Base-by-base conservation (phyloP, 2,329 filamentous ascomycete genomes). In the Talaromyces funiculosus region DNA sequence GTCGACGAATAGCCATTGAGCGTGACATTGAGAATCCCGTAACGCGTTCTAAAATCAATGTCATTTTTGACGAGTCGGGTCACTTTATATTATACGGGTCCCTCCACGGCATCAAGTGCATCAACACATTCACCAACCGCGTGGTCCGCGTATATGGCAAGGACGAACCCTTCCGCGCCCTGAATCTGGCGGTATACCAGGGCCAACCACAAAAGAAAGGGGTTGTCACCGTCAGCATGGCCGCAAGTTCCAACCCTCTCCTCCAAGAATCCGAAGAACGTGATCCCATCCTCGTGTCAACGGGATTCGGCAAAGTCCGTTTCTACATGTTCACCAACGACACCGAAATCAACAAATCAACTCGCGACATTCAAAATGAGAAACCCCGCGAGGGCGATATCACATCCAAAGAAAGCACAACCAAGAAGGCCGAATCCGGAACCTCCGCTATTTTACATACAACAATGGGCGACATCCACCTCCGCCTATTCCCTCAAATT, bases 321-420 rank as follows among this genome's bases (percentile, higher is more conserved):
- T 99, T 99, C 78, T 99, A 97, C 82, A 92, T 97, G 86, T 99
- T 97, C 75, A 96, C 90, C 37, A 96, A 97, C 73, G 90, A 96
- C 40, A 84, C 87, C 38, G 89, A 91, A 24, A 83, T 94, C 56
- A 88, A 87, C 66, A 96, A 93, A 73, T 88, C 89, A 7, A 87
- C 88, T 37, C 87, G 94, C 66, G 94, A 99, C 72, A 83, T 99
- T 10, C 92, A 96, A 67, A 99, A 99, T 73, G 94, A 99, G 76
- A 92, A 92, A 67, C 94, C 93, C 0, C 88, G 85, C 1, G 82
- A 86, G 57, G 72, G 87, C 18, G 83, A 83, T 47, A 14, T 38
- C 4, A 29, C 45, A 1, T 64, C 66, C 1, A 72, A 77, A 3
- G 80, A 79, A 65, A 75, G 71, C 53, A 80, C 81, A 43, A 90